Evolutionary conservation across 2,329 filamentous ascomycete genomes (phyloP).

Genomic region (Epichloe scottii): DNA sequence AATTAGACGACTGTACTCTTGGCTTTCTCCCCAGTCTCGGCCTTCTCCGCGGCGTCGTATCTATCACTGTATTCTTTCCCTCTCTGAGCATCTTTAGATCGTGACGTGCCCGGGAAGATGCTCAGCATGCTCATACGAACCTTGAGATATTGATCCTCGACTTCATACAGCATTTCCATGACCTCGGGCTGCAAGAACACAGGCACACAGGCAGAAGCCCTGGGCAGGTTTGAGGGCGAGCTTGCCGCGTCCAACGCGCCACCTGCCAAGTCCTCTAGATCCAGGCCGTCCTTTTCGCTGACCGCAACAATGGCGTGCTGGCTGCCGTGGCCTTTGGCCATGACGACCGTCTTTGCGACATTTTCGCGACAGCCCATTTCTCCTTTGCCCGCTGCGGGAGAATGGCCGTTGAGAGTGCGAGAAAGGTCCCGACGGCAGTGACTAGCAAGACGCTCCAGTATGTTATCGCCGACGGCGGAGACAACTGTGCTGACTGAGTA

Average conservation of each 20-base stretch:
- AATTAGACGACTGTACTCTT: too few species aligned
- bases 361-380: conserved; percentile 27
- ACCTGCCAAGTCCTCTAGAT: conserved; percentile 29
- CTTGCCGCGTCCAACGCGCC: background rate
- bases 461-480: conserved; percentile 15
- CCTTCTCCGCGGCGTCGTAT: too few species aligned
- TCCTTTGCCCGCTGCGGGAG: conserved; percentile 30
- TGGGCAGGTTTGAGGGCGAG: background rate
- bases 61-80: background rate
- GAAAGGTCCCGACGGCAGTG: conserved; percentile 22
- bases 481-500: conserved; percentile 12
- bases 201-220: background rate
- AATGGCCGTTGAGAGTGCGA: conserved; percentile 22
- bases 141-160: background rate
- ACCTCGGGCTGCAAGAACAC: background rate
- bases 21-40: too few species aligned
- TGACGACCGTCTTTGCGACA: conserved; percentile 17
- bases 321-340: conserved; percentile 28
- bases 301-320: conserved; percentile 27
- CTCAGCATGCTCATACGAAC: background rate
- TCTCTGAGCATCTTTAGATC: background rate
- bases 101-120: background rate
- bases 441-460: conserved; percentile 30
- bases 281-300: conserved; percentile 19
- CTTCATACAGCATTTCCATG: background rate